A percentile compares a stretch with the other conserved stretches of the same genome.
Conservation (phyloP, 2,329 filamentous ascomycete genomes). For the Phoma sp. region DNA sequence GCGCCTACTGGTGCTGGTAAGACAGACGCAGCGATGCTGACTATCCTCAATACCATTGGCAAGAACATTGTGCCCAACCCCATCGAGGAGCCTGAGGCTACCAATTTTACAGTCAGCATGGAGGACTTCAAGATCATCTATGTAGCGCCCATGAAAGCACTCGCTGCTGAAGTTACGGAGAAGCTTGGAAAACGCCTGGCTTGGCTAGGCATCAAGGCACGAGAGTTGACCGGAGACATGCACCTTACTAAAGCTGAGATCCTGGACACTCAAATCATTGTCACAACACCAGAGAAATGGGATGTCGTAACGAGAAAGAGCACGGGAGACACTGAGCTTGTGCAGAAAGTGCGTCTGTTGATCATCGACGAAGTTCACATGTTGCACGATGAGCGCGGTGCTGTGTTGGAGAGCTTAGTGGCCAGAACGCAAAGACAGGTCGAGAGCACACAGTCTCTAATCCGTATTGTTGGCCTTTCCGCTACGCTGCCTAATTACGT, state of each 20-base stretch:
- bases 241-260: conserved; percentile 97
- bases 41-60: conserved; percentile 86
- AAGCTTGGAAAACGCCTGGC: conserved; percentile 90
- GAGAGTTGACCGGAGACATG: conserved; percentile 98
- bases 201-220: conserved; percentile 90
- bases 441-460: conserved; percentile 95
- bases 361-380: conserved; percentile 99
- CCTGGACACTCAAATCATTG: conserved; percentile 94
- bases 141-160: conserved; percentile 97
- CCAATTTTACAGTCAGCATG: conserved; percentile 79
- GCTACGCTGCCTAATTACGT: conserved; percentile 96
- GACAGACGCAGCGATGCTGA: conserved; percentile 97
- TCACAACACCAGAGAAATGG: conserved; percentile 99
- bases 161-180: conserved; percentile 94
- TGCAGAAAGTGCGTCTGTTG: conserved; percentile 93
- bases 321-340: conserved; percentile 94
- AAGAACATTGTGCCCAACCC: conserved; percentile 85
- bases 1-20: conserved; percentile 98
- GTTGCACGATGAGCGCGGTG: conserved; percentile 96
- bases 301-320: conserved; percentile 97
- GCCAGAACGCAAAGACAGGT: conserved; percentile 95
- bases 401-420: conserved; percentile 93
- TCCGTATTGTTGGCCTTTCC: conserved; percentile 93
- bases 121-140: conserved; percentile 99
- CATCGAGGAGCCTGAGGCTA: conserved; percentile 72